These are phyloP conservation scores for Blastobotrys muscicola DNA, from an alignment of 805 yeast genomes.

Conservation along the genomic window DNA sequence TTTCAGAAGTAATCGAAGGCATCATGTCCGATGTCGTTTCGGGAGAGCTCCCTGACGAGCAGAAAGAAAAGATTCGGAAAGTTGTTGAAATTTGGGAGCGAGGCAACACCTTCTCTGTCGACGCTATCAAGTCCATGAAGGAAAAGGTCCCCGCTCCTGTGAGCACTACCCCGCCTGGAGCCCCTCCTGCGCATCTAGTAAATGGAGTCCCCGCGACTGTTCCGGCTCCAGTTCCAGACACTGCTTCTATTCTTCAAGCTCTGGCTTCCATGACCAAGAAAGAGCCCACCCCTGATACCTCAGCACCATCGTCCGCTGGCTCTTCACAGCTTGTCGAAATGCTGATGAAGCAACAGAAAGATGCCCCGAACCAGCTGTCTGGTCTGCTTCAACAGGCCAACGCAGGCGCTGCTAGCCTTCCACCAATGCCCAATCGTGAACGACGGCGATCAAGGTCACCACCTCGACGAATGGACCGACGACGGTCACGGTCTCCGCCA, in stretches of 20 bases:
- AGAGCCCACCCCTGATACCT: conserved; percentile 23
- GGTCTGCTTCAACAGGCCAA: conserved; percentile 1
- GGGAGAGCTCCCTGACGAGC: conserved; percentile 41
- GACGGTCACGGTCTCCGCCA: conserved; percentile 2
- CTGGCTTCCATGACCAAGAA: conserved; percentile 51
- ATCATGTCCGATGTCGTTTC: conserved; percentile 47
- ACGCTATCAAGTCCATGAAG: conserved; percentile 46
- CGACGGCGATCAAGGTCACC: background rate
- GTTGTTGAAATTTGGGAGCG: conserved; percentile 89
- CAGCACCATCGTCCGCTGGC: conserved; percentile 3
- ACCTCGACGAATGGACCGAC: background rate
- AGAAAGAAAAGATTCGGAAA: conserved; percentile 66
- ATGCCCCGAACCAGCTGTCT: background rate
- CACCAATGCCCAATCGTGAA: background rate
- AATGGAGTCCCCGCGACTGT: conserved; percentile 15
- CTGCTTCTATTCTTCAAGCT: conserved; percentile 61
- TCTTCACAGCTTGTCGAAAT: conserved; percentile 1
- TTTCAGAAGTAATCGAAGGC: conserved; percentile 54
- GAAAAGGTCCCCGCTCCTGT: conserved; percentile 41
- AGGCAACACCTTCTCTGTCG: conserved; percentile 62
- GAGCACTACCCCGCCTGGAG: conserved; percentile 55
- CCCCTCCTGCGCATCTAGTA: conserved; percentile 40
- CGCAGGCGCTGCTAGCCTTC: background rate
- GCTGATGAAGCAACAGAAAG: background rate
- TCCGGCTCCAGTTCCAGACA: conserved; percentile 32